A percentile compares a stretch with the other conserved stretches of the same genome.
Conservation (phyloP, 257 asterid species). For the Thymus quinquecostatus region DNA sequence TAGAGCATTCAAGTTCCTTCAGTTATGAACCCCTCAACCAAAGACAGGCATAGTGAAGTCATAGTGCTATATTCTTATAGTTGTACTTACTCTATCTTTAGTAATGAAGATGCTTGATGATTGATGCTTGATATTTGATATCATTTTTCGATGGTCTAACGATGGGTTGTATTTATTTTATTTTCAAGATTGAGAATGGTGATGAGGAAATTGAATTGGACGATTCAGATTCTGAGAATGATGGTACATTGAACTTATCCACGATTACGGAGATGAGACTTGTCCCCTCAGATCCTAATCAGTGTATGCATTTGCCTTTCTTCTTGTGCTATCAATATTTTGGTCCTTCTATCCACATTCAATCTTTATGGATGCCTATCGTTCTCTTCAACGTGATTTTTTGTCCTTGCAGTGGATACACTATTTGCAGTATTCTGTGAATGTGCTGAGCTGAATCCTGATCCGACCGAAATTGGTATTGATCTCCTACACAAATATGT, state of each 20-base stretch:
- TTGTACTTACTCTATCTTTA: constrained; percentile 7
- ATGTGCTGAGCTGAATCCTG: constrained; percentile 98
- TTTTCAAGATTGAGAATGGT: constrained; percentile 75
- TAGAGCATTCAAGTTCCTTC: neutral
- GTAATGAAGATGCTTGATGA: neutral
- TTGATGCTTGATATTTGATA: neutral
- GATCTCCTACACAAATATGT: constrained; percentile 13
- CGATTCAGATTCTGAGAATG: constrained; percentile 67
- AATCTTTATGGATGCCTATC: constrained; percentile 4
- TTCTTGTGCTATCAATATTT: too few species aligned
- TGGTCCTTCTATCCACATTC: neutral
- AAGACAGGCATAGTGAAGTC: neutral
- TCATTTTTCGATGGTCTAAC: constrained; percentile 7
- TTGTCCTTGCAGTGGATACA: constrained; percentile 64
- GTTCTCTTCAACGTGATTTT: constrained; percentile 9
- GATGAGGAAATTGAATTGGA: constrained; percentile 70
- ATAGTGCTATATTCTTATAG: neutral
- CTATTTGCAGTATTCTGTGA: constrained; percentile 81
- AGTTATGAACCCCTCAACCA: neutral
- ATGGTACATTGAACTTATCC: constrained; percentile 55
- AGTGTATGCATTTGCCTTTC: constrained; percentile 42
- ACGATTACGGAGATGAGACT: constrained; percentile 90
- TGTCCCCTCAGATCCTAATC: constrained; percentile 82
- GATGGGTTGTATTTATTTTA: constrained; percentile 17
- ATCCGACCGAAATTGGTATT: constrained; percentile 62